Evolutionary conservation across 2,329 filamentous ascomycete genomes (phyloP), one percentile per base, ranked within the genome.

Genomic region (Botrytis deweyae): DNA sequence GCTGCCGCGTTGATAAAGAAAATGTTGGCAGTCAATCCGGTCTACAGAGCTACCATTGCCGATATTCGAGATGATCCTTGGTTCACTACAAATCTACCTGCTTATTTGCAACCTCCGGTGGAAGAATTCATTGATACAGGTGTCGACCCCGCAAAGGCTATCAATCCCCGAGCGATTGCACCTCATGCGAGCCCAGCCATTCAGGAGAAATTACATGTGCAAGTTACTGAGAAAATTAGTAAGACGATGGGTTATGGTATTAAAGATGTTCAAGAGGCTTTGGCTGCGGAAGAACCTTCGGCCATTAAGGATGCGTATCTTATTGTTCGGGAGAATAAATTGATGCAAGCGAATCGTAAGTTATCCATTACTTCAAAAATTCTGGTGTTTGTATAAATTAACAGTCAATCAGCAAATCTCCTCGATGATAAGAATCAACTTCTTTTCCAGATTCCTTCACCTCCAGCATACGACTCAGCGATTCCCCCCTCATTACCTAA

Each of bases 271-370:
- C 93, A 98, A 81, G 96, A 98, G 83, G 95, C 96, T 36, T 86
- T 99, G 76, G 92, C 92, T 80, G 94, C 94, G 73, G 91, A 96
- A 71, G 96, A 99, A 82, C 96, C 96, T 20, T 98, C 95, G 74
- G 95, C 96, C 18, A 98, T 99, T 86, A 99, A 99, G 84, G 96
- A 99, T 83, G 96, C 96, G 1, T 99, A 98, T 84, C 91, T 98
- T 84, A 99, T 99, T 82, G 94, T 99, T 40, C 90, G 95, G 71
- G 96, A 99, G 83, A 98, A 98, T 82, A 96, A 98, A 82, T 89
- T 98, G 82, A 98, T 98, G 95, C 93, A 95, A 82, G 91, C 91
- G 72, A 97, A 94, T 82, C 94, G 93, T 97, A 86, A 89, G 93
- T 90, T 64, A 49, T 52, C 20, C 52, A 59, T 72, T 49, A 36